Evolutionary conservation across 2,329 filamentous ascomycete species (phyloP), one percentile per base, ranked within the genome.

Genomic region (Stachybotrys chartarum): DNA sequence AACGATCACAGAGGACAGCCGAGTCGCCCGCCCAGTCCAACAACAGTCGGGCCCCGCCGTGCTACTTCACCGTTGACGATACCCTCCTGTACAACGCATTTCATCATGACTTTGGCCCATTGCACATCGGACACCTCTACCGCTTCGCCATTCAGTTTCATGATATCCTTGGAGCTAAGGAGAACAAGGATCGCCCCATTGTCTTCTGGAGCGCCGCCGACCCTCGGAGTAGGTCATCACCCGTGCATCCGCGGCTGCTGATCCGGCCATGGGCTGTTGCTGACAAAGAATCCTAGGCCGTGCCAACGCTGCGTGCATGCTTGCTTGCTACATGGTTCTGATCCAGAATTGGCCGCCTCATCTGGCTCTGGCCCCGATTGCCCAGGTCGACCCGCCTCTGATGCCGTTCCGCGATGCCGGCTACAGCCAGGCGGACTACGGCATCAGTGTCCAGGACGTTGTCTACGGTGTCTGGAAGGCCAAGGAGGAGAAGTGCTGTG

Each of bases 321-420:
- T 99, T 50, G 93, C 94, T 54, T 96, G 91, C 77, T 99, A 99
- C 76, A 97, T 99, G 92, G 92, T 99, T 48, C 77, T 99, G 61
- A 96, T 99, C 64, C 94, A 99, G 75, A 90, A 90, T 47, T 99
- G 94, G 94, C 90, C 94, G 50, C 94, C 94, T 53, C 94, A 99
- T 77, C 78, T 97, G 64, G 94, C 94, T 39, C 82, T 99, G 47
- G 93, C 93, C 12, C 94, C 94, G 14, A 96, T 99, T 68, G 91
- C 94, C 7, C 94, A 99, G 75, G 88, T 95, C 66, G 94, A 99
- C 68, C 94, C 94, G 49, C 94, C 94, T 30, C 83, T 96, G 78
- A 99, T 99, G 94, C 94, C 94, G 11, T 99, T 99, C 81, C 86
- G 94, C 59, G 94, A 99, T 71, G 94, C 94, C 57, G 94, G 94